phyloP scores from a whole-genome alignment of 495 filamentous ascomycete genomes.

The Hypoxylon lenormandii region DNA sequence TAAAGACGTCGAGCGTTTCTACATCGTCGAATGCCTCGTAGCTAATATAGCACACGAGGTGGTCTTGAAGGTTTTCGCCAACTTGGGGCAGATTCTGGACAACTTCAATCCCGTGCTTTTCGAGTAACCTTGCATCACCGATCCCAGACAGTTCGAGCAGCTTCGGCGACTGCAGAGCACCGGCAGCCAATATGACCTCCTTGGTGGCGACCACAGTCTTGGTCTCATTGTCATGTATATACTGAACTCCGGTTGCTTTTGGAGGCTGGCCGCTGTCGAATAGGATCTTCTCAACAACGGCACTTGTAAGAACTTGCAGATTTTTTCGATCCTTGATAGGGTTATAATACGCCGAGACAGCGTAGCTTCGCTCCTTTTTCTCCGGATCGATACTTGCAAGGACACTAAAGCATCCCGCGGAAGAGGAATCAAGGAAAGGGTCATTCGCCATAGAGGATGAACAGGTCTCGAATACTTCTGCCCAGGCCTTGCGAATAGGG shows the following conservation, averaged over 20 bases:
- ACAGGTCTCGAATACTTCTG: slow-evolving; percentile 41
- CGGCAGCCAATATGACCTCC: slow-evolving; percentile 69
- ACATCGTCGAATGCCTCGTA: slow-evolving; percentile 24
- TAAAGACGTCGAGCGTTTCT: slow-evolving; percentile 25
- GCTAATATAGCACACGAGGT: slow-evolving; percentile 51
- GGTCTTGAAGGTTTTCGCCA: slow-evolving; percentile 69
- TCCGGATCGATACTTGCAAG: slow-evolving; percentile 51
- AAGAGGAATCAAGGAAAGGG: slow-evolving; percentile 1
- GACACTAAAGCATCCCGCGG: slow-evolving; percentile 18
- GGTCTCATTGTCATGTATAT: slow-evolving; percentile 48
- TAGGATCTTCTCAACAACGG: slow-evolving; percentile 58
- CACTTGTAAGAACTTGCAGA: slow-evolving; percentile 54
- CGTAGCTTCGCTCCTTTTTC: slow-evolving; percentile 48
- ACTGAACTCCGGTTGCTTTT: slow-evolving; percentile 56
- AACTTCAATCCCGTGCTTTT: slow-evolving; percentile 56
- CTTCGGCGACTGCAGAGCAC: slow-evolving; percentile 68
- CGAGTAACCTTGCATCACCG: slow-evolving; percentile 60
- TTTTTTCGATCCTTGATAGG: slow-evolving; percentile 52
- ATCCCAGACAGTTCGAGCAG: slow-evolving; percentile 68
- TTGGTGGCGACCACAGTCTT: slow-evolving; percentile 53
- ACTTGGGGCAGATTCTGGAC: slow-evolving; percentile 65
- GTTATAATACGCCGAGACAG: slow-evolving; percentile 51
- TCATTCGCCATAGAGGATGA: slow-evolving; percentile 31
- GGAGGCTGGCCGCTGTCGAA: slow-evolving; percentile 49
- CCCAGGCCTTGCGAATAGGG: slow-evolving; percentile 44